Evolutionary conservation across 1,139 yeast genomes (phyloP).

Genomic region (Suhomyces kunorum): DNA sequence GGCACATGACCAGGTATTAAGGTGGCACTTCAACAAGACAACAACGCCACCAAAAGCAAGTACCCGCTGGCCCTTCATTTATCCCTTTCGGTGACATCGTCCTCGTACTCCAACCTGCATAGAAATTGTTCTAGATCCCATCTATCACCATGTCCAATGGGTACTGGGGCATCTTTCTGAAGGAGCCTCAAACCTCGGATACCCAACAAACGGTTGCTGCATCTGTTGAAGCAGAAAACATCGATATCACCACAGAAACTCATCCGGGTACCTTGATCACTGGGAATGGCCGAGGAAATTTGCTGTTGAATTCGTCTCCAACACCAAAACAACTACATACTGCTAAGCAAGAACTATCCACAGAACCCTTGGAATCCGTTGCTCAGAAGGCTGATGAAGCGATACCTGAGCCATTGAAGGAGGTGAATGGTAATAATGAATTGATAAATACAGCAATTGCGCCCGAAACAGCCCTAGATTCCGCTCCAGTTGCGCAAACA

Average conservation of each 20-base stretch:
- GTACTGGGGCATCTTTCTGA: conserved; percentile 12
- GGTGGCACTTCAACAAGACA: not conserved
- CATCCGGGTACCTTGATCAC: not conserved
- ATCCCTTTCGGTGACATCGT: too few species aligned
- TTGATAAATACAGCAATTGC: not conserved
- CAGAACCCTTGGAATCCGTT: too few species aligned
- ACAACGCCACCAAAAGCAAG: not conserved
- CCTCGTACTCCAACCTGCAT: not conserved
- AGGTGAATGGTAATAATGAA: too few species aligned
- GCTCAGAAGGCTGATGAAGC: too few species aligned
- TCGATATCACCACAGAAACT: not conserved
- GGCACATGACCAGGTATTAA: conserved; percentile 1
- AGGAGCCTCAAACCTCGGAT: not conserved
- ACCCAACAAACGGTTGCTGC: not conserved
- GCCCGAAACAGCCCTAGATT: not conserved
- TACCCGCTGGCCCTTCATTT: too few species aligned
- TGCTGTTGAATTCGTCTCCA: too few species aligned
- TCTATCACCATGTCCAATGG: conserved; percentile 6
- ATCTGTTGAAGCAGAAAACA: not conserved
- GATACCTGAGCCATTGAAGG: too few species aligned
- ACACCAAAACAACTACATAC: not conserved
- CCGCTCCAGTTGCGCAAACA: not conserved
- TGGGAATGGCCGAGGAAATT: too few species aligned
- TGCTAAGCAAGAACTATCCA: too few species aligned
- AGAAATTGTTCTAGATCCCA: not conserved